Percentiles rank a stretch among this genome's conserved stretches.
These are phyloP conservation scores for Tripterygium wilfordii DNA, from an alignment of 177 flowering plant species.

Conservation along the genomic window DNA sequence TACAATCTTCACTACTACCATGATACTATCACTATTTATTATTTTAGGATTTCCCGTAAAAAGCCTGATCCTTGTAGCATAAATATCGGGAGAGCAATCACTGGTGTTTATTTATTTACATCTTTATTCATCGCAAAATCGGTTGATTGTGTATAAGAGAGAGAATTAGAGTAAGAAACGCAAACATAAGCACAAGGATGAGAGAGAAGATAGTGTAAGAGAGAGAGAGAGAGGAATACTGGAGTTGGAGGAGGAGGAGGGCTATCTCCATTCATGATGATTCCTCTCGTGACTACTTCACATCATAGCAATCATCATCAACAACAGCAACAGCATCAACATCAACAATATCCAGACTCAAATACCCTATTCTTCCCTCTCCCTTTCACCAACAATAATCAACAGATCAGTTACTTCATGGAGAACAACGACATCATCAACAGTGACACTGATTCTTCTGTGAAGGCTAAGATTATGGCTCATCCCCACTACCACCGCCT, in stretches of 20 bases:
- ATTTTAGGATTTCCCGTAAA: conserved; percentile 49
- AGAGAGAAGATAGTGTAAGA: conserved; percentile 9
- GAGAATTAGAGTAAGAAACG: conserved; percentile 10
- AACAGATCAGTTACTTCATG: conserved; percentile 40
- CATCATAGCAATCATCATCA: conserved; percentile 12
- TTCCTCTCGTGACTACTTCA: conserved; percentile 27
- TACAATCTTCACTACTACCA: conserved; percentile 11
- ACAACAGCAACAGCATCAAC: conserved; percentile 7
- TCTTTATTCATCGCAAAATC: no score
- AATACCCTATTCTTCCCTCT: conserved; percentile 26
- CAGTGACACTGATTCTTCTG: conserved; percentile 21
- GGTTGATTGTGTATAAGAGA: no score
- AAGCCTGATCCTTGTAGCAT: conserved; percentile 43
- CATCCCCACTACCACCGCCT: conserved; percentile 97
- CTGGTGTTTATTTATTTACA: no score
- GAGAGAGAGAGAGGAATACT: conserved; percentile 20
- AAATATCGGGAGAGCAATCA: conserved; percentile 74
- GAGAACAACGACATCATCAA: conserved; percentile 23
- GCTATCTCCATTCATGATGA: no score
- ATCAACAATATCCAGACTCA: conserved; percentile 6
- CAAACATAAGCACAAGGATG: not conserved
- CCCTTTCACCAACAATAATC: conserved; percentile 19
- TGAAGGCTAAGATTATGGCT: conserved; percentile 91
- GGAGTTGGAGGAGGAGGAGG: conserved; percentile 18
- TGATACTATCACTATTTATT: conserved; percentile 29